Base-by-base conservation (phyloP, 1,139 yeast species). In the Ogataea hybrid region DNA sequence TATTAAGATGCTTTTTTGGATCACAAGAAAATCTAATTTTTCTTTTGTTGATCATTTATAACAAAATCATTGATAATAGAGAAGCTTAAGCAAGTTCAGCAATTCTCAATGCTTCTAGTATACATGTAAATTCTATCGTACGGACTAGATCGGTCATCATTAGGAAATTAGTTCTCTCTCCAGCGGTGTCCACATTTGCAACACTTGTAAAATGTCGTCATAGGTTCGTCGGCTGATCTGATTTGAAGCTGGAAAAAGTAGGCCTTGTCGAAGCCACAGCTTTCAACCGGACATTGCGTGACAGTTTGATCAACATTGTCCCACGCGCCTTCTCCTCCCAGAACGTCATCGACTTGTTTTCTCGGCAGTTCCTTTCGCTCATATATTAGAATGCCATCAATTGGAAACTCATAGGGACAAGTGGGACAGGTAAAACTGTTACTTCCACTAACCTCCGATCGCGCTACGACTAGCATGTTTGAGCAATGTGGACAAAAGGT, bases 301-400 rank as follows among this genome's bases (percentile, higher is more conserved):
- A 79, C 70, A 0, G 92, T 84, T 58, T 84, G 92, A 61, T 94
- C 98, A 23, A 94, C 98, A 60, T 92, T 90, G 62, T 92, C 98
- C 98, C 98, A 92, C 3, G 97, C 95, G 21, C 96, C 97, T 52
- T 83, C 94, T 31, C 96, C 96, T 46, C 99, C 98, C 21, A 92
- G 73, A 9, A 92, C 96, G 67, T 92, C 98, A 64, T 92, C 99
- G 3, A 92, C 94, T 54, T 88, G 86, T 59, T 92, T 92, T 61
- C 96, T 73, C 28, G 86, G 84, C 59, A 92, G 73, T 47, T 75
- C 75, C 61, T 85, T 88, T 46, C 97, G 73, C 62, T 90, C 97
- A 63, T 71, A 92, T 67, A 92, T 80, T 58, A 84, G 90, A 43
- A 86, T 72, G 10, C 92, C 95, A 35, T 75, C 75, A 41, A 92